Base-by-base conservation (phyloP, 352 stramenopile species). In the Phytophthora sp. region DNA sequence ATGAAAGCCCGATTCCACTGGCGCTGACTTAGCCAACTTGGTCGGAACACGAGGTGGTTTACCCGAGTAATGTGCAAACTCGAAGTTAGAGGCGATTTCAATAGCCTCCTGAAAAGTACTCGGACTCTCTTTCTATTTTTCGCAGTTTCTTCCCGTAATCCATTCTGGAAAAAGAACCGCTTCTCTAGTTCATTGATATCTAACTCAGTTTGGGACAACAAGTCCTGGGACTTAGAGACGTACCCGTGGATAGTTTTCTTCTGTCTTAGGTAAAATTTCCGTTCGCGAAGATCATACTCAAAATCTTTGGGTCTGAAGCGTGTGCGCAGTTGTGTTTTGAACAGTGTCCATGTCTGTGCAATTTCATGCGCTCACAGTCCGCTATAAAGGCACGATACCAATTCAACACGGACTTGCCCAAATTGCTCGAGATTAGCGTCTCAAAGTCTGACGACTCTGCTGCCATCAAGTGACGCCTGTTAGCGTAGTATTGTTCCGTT, bases 151-250 rank as follows among this genome's bases (percentile, higher is more conserved):
- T 50, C 39, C 4, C 50, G 26, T 42, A 66, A 50, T 24, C 49
- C 42, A 39, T 62, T 55, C 35, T 71, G 63, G 35, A 71, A 71
- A 30, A 42, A 66, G 49, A 66, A 71, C 24, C 62, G 63, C 29
- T 65, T 68, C 50, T 68, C 50, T 20, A 62, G 11, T 26, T 61
- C 59, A 39, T 20, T 55, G 15, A 67, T 65, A 4, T 18, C 7
- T 7, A 65, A 36, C 46, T 57, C 57, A 27, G 41, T n/a, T n/a
- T n/a, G n/a, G n/a, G n/a, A n/a, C n/a, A n/a, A n/a, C n/a, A n/a
- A n/a, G n/a, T n/a, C n/a, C n/a, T n/a, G n/a, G n/a, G n/a, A n/a
- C n/a, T n/a, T n/a, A n/a, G n/a, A n/a, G n/a, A n/a, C n/a, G n/a
- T n/a, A n/a, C n/a, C n/a, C n/a, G n/a, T n/a, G n/a, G n/a, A n/a